Conservation (phyloP, 2,329 filamentous ascomycete genomes). For the Colletotrichum sp. region DNA sequence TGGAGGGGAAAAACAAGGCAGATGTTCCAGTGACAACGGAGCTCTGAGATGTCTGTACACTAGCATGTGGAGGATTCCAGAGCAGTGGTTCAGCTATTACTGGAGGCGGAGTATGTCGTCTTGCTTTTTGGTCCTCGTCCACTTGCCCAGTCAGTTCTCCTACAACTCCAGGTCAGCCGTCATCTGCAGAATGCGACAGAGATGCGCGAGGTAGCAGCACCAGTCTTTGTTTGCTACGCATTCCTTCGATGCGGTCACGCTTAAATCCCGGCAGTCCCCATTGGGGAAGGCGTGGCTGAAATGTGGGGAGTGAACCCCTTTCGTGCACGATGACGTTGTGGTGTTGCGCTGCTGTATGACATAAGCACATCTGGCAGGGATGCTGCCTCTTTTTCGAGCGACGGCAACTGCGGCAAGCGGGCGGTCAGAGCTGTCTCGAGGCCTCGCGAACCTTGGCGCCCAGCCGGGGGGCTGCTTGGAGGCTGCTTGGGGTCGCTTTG, state of each 20-base stretch:
- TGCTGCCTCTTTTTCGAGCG: not conserved
- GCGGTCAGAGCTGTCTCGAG: not conserved
- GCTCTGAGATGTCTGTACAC: not conserved
- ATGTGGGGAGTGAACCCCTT: not conserved
- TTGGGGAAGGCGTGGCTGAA: not conserved
- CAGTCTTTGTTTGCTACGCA: not conserved
- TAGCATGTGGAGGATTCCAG: not conserved
- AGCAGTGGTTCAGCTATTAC: not conserved
- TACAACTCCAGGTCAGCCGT: not conserved
- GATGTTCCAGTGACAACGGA: not conserved
- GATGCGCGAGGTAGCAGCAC: not conserved
- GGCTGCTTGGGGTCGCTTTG: not conserved
- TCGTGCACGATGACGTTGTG: constrained; percentile 5
- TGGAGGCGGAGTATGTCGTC: not conserved
- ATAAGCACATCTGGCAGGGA: not conserved
- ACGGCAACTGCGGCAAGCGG: not conserved
- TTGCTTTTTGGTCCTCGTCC: not conserved
- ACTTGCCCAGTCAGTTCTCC: not conserved
- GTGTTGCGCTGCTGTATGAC: not conserved
- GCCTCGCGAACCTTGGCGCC: not conserved
- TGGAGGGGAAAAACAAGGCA: not conserved
- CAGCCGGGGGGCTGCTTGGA: not conserved
- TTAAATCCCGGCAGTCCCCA: not conserved
- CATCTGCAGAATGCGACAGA: not conserved
- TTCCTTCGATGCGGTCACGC: not conserved